Evolutionary conservation across 148 eudicot genomes (phyloP).

Genomic region (Silene uniflora): DNA sequence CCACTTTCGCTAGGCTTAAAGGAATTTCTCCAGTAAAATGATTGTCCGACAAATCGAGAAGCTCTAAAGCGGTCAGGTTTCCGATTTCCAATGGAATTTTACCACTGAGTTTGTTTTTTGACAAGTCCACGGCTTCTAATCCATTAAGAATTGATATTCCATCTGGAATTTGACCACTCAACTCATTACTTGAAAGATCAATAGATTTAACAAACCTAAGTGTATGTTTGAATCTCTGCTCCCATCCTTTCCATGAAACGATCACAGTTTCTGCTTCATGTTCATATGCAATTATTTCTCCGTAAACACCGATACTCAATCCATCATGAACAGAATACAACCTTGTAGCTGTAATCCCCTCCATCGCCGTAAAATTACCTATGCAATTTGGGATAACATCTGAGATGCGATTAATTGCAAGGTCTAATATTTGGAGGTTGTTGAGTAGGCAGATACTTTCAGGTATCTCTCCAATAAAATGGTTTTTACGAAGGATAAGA

Average conservation of each 20-base stretch:
- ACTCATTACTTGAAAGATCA: not conserved
- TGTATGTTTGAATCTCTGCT: not conserved
- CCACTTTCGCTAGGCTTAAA: not conserved
- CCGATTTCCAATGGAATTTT: not conserved
- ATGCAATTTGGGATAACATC: constrained; percentile 14
- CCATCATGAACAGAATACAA: too few relatives aligned
- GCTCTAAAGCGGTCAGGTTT: not conserved
- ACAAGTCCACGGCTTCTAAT: too few relatives aligned
- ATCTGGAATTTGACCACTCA: constrained; percentile 3
- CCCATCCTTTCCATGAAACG: not conserved
- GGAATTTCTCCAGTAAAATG: constrained; percentile 1
- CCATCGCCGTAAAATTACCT: constrained; percentile 6
- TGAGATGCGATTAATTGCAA: constrained; percentile 4
- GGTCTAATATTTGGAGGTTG: constrained; percentile 11
- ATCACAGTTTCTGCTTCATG: not conserved
- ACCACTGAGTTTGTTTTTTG: too few relatives aligned
- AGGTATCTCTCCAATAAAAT: constrained; percentile 10
- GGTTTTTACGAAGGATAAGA: constrained; percentile 6
- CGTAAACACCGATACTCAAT: too few relatives aligned
- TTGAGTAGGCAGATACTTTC: constrained; percentile 6
- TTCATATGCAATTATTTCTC: too few relatives aligned
- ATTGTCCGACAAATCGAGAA: not conserved
- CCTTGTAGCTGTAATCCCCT: too few relatives aligned
- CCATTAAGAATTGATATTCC: not conserved
- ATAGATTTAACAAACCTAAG: too few relatives aligned